Base-by-base conservation (phyloP, 306 rosid species). In the Sicyos edulis region DNA sequence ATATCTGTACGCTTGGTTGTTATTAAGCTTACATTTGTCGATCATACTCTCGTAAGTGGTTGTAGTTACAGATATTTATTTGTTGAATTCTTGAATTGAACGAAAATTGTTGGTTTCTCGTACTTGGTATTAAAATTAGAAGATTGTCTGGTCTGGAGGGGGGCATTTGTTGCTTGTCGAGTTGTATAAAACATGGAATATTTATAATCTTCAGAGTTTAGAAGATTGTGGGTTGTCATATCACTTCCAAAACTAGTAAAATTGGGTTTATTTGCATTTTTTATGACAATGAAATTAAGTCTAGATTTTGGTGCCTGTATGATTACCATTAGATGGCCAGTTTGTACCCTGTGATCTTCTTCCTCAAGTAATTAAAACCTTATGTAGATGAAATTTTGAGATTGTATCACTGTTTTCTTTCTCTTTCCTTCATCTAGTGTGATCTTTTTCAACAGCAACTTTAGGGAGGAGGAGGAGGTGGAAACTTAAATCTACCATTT, bases 401-500 rank as follows among this genome's bases (percentile, higher is more conserved):
- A 71, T 73, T 72, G 74, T 72, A 78, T 54, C 13, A 47, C 47
- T 52, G 64, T 52, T 24, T 26, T 70, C 14, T 32, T 37, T 63
- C 20, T 10, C 54, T 45, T 58, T 44, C 63, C 13, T 70, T 68
- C 59, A 71, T 54, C 49, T 45, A 61, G 14, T 56, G 34, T 75
- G 78, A 51, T 80, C 55, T 76, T 60, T 80, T 67, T 76, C 82
- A 77, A 89, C 83, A 69, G 72, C 75, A 78, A 81, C 54, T 54
- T 49, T 78, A 74, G 81, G 81, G 55, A 80, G 79, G 74, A 80
- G 79, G 74, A 83, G 71, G 77, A 83, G 85, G 70, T 86, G 93
- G 96, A 89, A 86, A 80, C 88, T 89, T 69, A 84, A 92, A 82
- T 87, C 88, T 74, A 88, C 86, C 70, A 76, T 85, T 78, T 64